Evolutionary conservation across 1,139 yeast genomes (phyloP), one percentile per base, ranked within the genome.

Genomic region (Saccharomycopsis crataegensis): DNA sequence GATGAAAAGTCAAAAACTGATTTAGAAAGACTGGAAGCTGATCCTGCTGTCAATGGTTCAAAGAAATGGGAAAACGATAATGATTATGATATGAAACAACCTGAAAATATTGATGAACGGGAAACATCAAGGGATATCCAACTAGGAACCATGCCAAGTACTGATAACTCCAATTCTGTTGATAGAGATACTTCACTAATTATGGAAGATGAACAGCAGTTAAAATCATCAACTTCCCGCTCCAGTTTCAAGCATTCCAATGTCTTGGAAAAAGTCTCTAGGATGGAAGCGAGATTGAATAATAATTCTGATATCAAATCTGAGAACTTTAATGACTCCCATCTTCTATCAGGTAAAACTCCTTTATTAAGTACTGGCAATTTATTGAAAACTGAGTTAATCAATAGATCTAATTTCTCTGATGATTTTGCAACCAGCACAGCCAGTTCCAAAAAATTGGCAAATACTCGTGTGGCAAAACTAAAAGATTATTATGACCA

Each of bases 401-500:
- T 43, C 2, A 55, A 41, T 33, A 50, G 49, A 43, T 31, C 58
- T 6, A 33, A 43, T 28, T 28, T 16, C 12, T 32, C 12, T 43
- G 46, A 28, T 2, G 41, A n/a, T 12, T 14, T 14, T 37, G 41
- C n/a, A 14, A 37, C n/a, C 41, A 43, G 16, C n/a, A 2, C 33
- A 16, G 9, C 14, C 14, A 46, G 33, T 14, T n/a, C 16, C 31
- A 9, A 11, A 8, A 40, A 31, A n/a, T 65, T 58, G 37, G 4
- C 28, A 22, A 22, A 22, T 22, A 60, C 60, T 33, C 76, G 73
- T 56, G 94, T 86, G 1, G 76, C 79, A 53, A 82, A 82, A 60
- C 67, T 86, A 54, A 85, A 91, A 0, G 80, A 73, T 57, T 82
- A 79, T 61, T 86, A 85, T 68, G 87, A 86, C 63, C 84, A 82